A percentile compares a stretch with the other conserved stretches of the same genome.
phyloP scores from a whole-genome alignment of 495 filamentous ascomycete genomes.

The Haplographium delicatum region DNA sequence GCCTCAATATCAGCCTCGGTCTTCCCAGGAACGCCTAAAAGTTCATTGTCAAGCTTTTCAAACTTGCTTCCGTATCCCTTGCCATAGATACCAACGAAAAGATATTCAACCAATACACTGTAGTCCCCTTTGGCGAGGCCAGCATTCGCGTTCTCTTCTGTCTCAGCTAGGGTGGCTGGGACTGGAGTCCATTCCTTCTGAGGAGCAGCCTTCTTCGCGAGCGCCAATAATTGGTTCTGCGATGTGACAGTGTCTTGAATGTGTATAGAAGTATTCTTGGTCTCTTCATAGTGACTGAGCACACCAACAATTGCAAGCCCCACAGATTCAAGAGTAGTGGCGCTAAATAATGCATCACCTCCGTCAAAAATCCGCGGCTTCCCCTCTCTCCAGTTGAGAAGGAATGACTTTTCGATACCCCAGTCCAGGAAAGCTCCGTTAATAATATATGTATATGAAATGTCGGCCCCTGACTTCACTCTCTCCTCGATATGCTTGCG shows the following conservation, averaged over 20 bases:
- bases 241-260: conserved; percentile 36
- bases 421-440: conserved; percentile 47
- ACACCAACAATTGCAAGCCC: conserved; percentile 39
- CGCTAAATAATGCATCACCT: conserved; percentile 37
- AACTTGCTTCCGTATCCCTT: conserved; percentile 37
- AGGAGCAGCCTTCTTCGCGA: conserved; percentile 36
- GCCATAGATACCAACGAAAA: conserved; percentile 31
- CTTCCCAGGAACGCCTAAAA: conserved; percentile 34
- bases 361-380: conserved; percentile 38
- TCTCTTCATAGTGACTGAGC: conserved; percentile 40
- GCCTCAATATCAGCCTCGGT: conserved; percentile 27
- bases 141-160: conserved; percentile 28
- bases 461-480: conserved; percentile 22
- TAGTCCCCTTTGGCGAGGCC: conserved; percentile 26
- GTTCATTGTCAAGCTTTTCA: conserved; percentile 31
- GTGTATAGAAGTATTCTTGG: conserved; percentile 42
- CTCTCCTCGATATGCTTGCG: conserved; percentile 38
- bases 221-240: conserved; percentile 37
- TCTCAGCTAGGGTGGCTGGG: conserved; percentile 25
- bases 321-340: conserved; percentile 35
- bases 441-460: conserved; percentile 42
- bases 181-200: conserved; percentile 29
- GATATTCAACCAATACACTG: conserved; percentile 19
- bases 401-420: conserved; percentile 34
- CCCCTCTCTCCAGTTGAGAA: conserved; percentile 33